Conservation (phyloP, 768 basidiomycete species). For the Rhizopogon vinicolor region DNA sequence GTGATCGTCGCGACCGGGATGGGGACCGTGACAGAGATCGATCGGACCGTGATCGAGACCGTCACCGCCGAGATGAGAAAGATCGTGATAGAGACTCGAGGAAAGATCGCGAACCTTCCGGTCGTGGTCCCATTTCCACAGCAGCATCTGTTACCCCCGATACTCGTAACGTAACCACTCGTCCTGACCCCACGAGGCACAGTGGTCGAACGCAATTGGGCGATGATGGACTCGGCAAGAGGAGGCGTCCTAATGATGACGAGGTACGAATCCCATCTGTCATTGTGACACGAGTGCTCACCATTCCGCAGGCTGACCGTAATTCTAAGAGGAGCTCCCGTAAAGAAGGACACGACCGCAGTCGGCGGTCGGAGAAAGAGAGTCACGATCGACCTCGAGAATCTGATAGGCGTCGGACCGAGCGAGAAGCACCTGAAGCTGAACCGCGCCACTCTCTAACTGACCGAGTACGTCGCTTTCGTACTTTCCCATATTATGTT, state of each 20-base stretch:
- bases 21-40: constrained; percentile 48
- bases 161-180: constrained; percentile 50
- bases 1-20: constrained; percentile 35
- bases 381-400: constrained; percentile 63
- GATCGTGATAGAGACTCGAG: constrained; percentile 59
- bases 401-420: constrained; percentile 60
- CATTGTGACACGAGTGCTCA: constrained; percentile 8
- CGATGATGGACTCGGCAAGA: constrained; percentile 72
- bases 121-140: constrained; percentile 29
- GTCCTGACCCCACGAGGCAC: constrained; percentile 58
- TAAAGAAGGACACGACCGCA: constrained; percentile 70
- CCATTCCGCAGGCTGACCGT: constrained; percentile 54
- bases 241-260: constrained; percentile 64
- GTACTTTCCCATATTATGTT: not conserved
- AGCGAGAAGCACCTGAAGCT: constrained; percentile 52
- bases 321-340: constrained; percentile 78
- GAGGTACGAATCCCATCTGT: constrained; percentile 47
- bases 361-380: constrained; percentile 68
- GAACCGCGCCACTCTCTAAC: constrained; percentile 41
- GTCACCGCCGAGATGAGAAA: constrained; percentile 56
- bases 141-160: constrained; percentile 34
- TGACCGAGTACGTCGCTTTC: constrained; percentile 52
- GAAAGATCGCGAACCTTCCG: constrained; percentile 52
- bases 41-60: constrained; percentile 32
- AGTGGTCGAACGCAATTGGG: constrained; percentile 37